Base-by-base conservation (phyloP, 176 grass and related monocot species). In the Panicum miliaceum region DNA sequence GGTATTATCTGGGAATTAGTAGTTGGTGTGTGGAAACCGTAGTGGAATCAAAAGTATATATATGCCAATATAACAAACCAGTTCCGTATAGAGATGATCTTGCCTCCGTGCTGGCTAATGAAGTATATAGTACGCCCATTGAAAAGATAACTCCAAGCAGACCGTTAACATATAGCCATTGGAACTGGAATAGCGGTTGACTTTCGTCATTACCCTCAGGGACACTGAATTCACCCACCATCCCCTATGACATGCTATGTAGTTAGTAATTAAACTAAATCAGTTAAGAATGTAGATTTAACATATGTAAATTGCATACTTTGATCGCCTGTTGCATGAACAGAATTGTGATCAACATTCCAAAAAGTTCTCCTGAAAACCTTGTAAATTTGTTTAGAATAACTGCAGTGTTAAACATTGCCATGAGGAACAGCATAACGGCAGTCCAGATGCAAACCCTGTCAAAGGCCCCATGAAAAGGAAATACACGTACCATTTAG, bases 391-490 rank as follows among this genome's bases (percentile, higher is more conserved):
- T 94, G 74, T 85, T 97, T 58, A 97, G 86, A 66, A 94, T 38
- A 64, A 46, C 86, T 41, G 92, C 85, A 69, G 84, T 88, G 82
- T 97, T 97, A 40, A 88, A 92, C 67, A 87, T 89, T 53, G 94
- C 84, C 64, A 94, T 87, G 58, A 92, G 80, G 85, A 97, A 90
- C 20, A 97, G 56, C 71, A 97, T 84, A 37, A 82, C 40, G 0
- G 92, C 86, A 65, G 94, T 97, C 92, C 90, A 97, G 86, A 97
- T 89, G 86, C 92, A 97, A 79, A 97, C 86, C 92, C 94, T 97
- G 70, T 68, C 50, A 83, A 72, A 68, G 18, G 29, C 19, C 50
- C 29, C 57, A 78, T 37, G 67, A 45, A 88, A 54, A 59, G 4
- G n/a, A 79, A 77, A 79, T 75, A 48, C 35, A 77, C n/a, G 38